Base-by-base conservation (phyloP, 148 eudicot species). In the Oxyria digyna region DNA sequence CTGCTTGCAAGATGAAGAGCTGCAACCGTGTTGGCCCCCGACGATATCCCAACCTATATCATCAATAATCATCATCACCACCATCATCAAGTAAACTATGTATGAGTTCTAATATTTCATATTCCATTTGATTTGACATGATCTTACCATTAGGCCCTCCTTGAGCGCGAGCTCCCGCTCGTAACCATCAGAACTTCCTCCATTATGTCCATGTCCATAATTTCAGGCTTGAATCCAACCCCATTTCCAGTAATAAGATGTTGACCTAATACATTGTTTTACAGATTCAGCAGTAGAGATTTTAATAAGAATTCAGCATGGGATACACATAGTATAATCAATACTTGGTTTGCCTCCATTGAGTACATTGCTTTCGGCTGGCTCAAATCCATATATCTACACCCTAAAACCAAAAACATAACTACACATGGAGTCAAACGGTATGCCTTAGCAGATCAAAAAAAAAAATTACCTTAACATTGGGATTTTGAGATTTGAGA, bases 291-390 rank as follows among this genome's bases (percentile, higher is more conserved):
- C n/a, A n/a, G n/a, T n/a, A n/a, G n/a, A n/a, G n/a, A n/a, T n/a
- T n/a, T n/a, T n/a, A n/a, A n/a, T n/a, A n/a, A n/a, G n/a, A n/a
- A n/a, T n/a, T n/a, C n/a, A n/a, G n/a, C n/a, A n/a, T n/a, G n/a
- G n/a, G n/a, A n/a, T n/a, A n/a, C n/a, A n/a, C n/a, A n/a, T n/a
- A n/a, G n/a, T n/a, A n/a, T n/a, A n/a, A n/a, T n/a, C 0, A 1
- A 7, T 73, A 85, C 98, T 97, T 77, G 99, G 99, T 81, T 94
- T 94, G 31, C 99, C 99, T 23, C 99, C 99, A 75, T 94, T 94
- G 11, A 94, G 88, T 35, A 94, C 32, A 67, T 85, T 85, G 87
- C 99, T 94, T 80, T 94, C 99, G 27, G 82, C 82, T 6, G 99
- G 99, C 73, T 94, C 99, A 73, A 94, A 79, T 42, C 99, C 99